Evolutionary conservation across 2,329 filamentous ascomycete species (phyloP), one percentile per base, ranked within the genome.

Genomic region (Phyllosticta citrichinensis): DNA sequence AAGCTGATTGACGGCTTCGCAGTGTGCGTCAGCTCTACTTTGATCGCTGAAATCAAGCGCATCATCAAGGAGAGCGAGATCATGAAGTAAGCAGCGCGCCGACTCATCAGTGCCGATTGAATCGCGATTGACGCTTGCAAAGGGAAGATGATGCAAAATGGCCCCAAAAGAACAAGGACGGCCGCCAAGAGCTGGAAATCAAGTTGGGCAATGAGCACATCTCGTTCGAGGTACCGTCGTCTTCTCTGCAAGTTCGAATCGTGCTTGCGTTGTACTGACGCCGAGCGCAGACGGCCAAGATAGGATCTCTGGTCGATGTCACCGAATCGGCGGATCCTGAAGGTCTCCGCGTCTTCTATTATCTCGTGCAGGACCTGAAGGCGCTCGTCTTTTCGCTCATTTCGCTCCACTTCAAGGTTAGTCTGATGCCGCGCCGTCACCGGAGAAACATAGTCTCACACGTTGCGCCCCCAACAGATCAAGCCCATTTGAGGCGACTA

Each of bases 141-240:
- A 96, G 91, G 79, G 94, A 99, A 85, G 94, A 99, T 72, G 94
- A 99, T 74, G 89, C 87, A 25, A 97, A 97, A 74, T 99, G 94
- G 94, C 94, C 94, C 0, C 91, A 95, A 75, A 99, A 97, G 83
- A 99, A 99, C 79, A 97, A 97, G 78, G 94, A 99, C 69, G 94
- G 94, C 40, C 85, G 93, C 65, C 94, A 99, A 74, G 94, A 99
- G 77, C 81, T 99, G 55, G 94, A 99, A 75, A 97, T 99, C 62
- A 84, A 92, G 56, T 74, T 99, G 61, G 94, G 93, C 52, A 94
- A 88, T 69, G 94, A 99, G 65, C 93, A 97, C 74, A 97, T 99
- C 67, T 95, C 91, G 1, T 99, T 99, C 67, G 94, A 99, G 87
- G 92, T 92, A 75, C 64, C 80, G 69, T 19, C n/a, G 25, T 47